Evolutionary conservation across 1,284 basidiomycete species (phyloP).

Genomic region (Hymenochaete sp.): DNA sequence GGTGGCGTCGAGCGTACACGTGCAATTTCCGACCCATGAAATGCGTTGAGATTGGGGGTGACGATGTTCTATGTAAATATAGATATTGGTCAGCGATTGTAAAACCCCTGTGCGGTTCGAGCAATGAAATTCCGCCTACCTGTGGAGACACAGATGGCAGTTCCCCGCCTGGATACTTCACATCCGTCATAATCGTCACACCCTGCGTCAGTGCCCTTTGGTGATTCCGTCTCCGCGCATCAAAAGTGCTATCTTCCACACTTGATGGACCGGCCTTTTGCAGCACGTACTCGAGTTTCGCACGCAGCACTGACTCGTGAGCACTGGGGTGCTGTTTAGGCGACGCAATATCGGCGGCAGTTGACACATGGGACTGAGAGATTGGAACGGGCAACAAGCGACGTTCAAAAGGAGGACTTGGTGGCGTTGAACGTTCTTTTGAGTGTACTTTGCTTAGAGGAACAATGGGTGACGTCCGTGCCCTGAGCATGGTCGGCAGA

Average conservation of each 20-base stretch:
- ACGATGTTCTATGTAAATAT: too few relatives aligned
- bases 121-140: constrained; percentile 20
- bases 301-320: constrained; percentile 48
- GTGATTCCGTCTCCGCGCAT: constrained; percentile 7
- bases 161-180: neutral
- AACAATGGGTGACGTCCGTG: constrained; percentile 14
- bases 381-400: constrained; percentile 15
- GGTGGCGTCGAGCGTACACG: constrained; percentile 1
- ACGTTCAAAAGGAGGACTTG: constrained; percentile 10
- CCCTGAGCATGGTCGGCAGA: constrained; percentile 16
- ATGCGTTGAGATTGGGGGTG: constrained; percentile 12
- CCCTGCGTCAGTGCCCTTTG: constrained; percentile 12
- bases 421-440: constrained; percentile 3
- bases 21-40: constrained; percentile 16
- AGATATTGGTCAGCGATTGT: constrained; percentile 1
- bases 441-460: constrained; percentile 4
- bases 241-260: constrained; percentile 21
- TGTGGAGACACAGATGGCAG: constrained; percentile 19
- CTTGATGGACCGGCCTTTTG: constrained; percentile 29
- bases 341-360: constrained; percentile 10
- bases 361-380: constrained; percentile 9
- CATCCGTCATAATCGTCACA: constrained; percentile 12
- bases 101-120: neutral
- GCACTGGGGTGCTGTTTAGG: constrained; percentile 11
- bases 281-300: constrained; percentile 42